A percentile compares a stretch with the other conserved stretches of the same genome.
These are phyloP conservation scores for Stephanodiscus triporus DNA, from an alignment of 108 stramenopile genomes.

Conservation along the genomic window DNA sequence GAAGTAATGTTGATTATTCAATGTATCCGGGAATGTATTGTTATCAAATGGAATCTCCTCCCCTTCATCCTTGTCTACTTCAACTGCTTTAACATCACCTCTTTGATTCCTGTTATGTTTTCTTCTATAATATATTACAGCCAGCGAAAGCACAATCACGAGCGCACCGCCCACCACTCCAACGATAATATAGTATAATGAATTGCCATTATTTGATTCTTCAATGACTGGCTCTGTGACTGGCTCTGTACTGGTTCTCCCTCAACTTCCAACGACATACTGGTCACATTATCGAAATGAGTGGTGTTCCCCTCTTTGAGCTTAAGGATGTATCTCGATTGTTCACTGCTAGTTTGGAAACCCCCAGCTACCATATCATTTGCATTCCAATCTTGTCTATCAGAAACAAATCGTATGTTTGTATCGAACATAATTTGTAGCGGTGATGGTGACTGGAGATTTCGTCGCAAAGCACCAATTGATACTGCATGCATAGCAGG, in stretches of 20 bases:
- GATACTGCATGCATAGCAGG: no score
- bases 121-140: background rate
- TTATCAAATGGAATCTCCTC: background rate
- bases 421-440: conserved; percentile 1
- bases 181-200: conserved; percentile 8
- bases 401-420: background rate
- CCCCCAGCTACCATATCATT: conserved; percentile 3
- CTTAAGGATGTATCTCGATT: background rate
- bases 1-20: conserved; percentile 21
- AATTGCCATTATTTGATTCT: background rate
- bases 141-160: background rate
- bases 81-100: background rate
- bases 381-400: background rate
- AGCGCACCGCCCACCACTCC: conserved; percentile 28
- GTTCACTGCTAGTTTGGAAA: background rate
- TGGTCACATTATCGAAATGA: background rate
- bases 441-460: background rate
- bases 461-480: background rate
- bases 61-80: background rate
- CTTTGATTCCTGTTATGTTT: background rate
- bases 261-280: background rate
- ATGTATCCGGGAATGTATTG: no score
- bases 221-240: background rate
- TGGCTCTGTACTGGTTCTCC: conserved; percentile 11
- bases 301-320: background rate